Evolutionary conservation across 495 filamentous ascomycete species (phyloP).

Genomic region (Arthonia radiata): DNA sequence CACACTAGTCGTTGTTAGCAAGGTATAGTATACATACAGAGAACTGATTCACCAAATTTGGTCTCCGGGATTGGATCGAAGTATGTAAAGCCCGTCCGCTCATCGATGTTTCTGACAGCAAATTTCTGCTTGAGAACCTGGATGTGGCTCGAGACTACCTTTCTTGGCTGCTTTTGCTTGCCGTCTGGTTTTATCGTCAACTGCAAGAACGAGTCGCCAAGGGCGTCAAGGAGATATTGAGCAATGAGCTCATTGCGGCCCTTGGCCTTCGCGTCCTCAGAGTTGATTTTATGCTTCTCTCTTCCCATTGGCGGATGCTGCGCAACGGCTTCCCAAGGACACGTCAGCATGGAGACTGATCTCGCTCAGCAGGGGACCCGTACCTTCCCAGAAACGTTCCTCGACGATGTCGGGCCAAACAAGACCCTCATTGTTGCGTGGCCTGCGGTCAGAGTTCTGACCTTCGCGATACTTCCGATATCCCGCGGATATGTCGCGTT

Average conservation of each 20-base stretch:
- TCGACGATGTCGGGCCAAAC: slow-evolving; percentile 72
- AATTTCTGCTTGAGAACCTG: slow-evolving; percentile 96
- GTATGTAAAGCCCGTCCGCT: too few species aligned
- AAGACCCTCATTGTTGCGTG: slow-evolving; percentile 26
- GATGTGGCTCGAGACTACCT: slow-evolving; percentile 90
- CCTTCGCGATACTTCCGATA: slow-evolving; percentile 47
- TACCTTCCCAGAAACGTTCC: slow-evolving; percentile 75
- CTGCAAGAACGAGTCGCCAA: too few species aligned
- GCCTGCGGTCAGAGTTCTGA: slow-evolving; percentile 23
- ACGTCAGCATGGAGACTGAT: slow-evolving; percentile 2
- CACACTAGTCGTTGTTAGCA: too few species aligned
- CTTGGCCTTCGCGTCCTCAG: slow-evolving; percentile 26
- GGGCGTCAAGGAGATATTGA: slow-evolving; percentile 48
- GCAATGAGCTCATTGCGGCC: slow-evolving; percentile 85
- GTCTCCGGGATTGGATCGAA: too few species aligned
- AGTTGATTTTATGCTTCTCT: slow-evolving; percentile 35
- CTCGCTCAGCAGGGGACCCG: slow-evolving; percentile 8
- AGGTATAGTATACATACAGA: too few species aligned
- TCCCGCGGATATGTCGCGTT: slow-evolving; percentile 17
- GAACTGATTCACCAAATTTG: too few species aligned
- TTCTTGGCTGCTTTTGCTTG: slow-evolving; percentile 30
- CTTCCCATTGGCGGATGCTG: slow-evolving; percentile 62
- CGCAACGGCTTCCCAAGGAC: slow-evolving; percentile 35
- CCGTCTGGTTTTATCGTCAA: too few species aligned
- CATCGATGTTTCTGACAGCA: too few species aligned